Base-by-base conservation (phyloP, 805 yeast genomes). In the Wickerhamiella brachini region DNA sequence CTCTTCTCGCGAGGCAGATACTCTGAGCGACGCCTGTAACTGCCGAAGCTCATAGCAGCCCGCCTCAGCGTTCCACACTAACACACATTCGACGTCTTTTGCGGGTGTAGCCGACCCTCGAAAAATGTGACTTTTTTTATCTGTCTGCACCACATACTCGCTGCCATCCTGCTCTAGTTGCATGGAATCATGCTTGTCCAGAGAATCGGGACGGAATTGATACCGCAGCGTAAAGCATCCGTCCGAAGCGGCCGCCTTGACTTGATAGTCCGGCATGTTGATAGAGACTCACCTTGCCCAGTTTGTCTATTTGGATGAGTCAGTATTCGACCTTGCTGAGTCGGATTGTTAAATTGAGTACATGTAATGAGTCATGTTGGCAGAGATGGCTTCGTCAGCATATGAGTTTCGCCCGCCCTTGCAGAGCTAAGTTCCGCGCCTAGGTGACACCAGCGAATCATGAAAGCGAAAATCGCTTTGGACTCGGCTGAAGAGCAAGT, bases 21-120 rank as follows among this genome's bases (percentile, higher is more conserved):
- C 58, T 37, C 61, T 34, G 13, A 59, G 48, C 1, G 58, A 52
- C 24, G 48, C 45, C 45, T 56, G 60, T 17, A 63, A 47, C 26
- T 56, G 59, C 47, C 54, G 56, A 49, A 63, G 54, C 38, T 63
- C 59, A 49, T 58, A 63, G 18, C 55, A 29, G 5, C 50, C 34
- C 2, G 54, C 42, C 18, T 79, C 75, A 34, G 89, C 85, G 63
- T 87, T 90, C 66, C 78, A 82, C 51, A 87, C 81, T 69, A 87
- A 72, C 26, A 94, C 85, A 64, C 86, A 86, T 9, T 89, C 88
- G 51, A 56, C 58, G 17, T 61, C 66, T 24, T 58, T 59, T 26
- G 60, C 55, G 8, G 52, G 49, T 1, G 59, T 53, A 15, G 55
- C 59, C 22, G 59, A 57, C 7, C 66, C 67, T 3, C 58, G 44